These are phyloP conservation scores for Zanthoxylum bungeanum DNA, from an alignment of 345 rosid species.

Conservation along the genomic window DNA sequence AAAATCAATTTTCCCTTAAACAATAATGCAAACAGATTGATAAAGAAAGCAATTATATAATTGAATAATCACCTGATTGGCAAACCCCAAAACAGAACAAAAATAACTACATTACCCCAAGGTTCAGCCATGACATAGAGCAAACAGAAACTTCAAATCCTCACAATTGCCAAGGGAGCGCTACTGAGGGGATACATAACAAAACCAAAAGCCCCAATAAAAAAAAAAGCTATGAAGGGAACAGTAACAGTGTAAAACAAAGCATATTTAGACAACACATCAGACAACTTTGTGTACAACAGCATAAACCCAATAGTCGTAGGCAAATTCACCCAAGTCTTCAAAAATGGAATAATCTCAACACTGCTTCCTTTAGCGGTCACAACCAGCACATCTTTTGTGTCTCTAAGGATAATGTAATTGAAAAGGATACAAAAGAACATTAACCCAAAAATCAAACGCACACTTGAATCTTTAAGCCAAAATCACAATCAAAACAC, in stretches of 20 bases:
- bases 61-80: slow-evolving; percentile 89
- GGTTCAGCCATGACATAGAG: slow-evolving; percentile 99
- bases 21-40: slow-evolving; percentile 3
- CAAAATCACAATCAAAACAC: too few species aligned
- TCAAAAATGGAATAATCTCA: slow-evolving; percentile 92
- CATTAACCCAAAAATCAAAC: slow-evolving; percentile 93
- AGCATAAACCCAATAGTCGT: slow-evolving; percentile 98
- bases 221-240: slow-evolving; percentile 87
- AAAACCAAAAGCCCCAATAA: slow-evolving; percentile 97
- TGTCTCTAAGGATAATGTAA: slow-evolving; percentile 95
- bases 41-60: neutral
- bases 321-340: slow-evolving; percentile 98
- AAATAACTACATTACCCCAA: slow-evolving; percentile 97
- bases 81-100: slow-evolving; percentile 97
- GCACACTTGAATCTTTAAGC: too few species aligned
- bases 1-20: neutral
- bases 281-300: slow-evolving; percentile 70
- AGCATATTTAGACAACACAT: slow-evolving; percentile 80
- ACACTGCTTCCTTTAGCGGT: slow-evolving; percentile 97
- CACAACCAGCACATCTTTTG: slow-evolving; percentile 94
- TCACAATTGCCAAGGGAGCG: slow-evolving; percentile 79
- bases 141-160: slow-evolving; percentile 97
- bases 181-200: slow-evolving; percentile 90
- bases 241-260: slow-evolving; percentile 79
- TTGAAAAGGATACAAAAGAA: slow-evolving; percentile 94